A percentile compares a stretch with the other conserved stretches of the same genome.
Conservation (phyloP, 164 flowering plant species). For the Dillenia suffruticosa region DNA sequence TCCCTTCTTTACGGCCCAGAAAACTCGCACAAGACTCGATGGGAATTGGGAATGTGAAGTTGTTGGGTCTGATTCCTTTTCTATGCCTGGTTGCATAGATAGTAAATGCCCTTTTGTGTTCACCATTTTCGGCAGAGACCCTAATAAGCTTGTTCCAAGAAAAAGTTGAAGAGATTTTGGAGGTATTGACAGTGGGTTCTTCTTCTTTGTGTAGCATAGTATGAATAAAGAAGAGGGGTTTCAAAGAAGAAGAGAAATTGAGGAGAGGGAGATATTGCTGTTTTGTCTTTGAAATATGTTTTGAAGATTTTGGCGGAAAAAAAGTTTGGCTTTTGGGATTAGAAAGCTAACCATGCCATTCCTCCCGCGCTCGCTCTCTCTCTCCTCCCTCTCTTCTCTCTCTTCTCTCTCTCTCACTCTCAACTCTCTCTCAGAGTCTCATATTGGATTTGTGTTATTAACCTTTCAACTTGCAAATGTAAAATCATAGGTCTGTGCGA, state of each 20-base stretch:
- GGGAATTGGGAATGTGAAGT: conserved; percentile 49
- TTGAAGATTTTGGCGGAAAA: conserved; percentile 22
- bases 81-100: conserved; percentile 31
- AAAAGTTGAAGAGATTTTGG: conserved; percentile 8
- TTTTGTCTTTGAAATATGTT: conserved; percentile 20
- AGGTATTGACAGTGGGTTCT: conserved; percentile 11
- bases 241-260: conserved; percentile 27
- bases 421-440: too few species aligned
- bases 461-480: too few species aligned
- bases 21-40: conserved; percentile 47
- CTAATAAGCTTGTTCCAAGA: conserved; percentile 57
- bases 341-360: conserved; percentile 26
- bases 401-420: too few species aligned
- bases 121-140: conserved; percentile 29
- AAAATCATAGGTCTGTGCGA: too few species aligned
- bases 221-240: conserved; percentile 39
- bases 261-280: conserved; percentile 28
- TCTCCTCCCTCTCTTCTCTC: too few species aligned
- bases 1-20: conserved; percentile 33
- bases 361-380: too few species aligned
- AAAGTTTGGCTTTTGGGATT: conserved; percentile 9
- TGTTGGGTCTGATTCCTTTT: conserved; percentile 30
- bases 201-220: conserved; percentile 34
- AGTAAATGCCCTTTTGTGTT: conserved; percentile 31
- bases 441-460: too few species aligned